These are phyloP conservation scores for Chamaenerion angustifolium DNA, from an alignment of 345 rosid genomes.

Conservation along the genomic window DNA sequence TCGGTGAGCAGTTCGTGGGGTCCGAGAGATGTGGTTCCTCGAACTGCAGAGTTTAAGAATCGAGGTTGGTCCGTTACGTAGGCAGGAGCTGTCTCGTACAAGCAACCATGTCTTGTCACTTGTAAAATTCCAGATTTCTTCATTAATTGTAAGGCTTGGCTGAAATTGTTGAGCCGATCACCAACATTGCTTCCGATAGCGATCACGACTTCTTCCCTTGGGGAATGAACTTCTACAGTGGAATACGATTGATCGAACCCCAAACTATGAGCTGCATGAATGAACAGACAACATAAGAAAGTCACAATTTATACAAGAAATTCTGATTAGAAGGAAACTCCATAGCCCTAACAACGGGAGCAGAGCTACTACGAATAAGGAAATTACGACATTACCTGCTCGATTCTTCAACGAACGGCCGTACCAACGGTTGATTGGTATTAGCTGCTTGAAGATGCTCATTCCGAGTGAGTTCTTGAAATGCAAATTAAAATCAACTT, in stretches of 20 bases:
- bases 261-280: conserved; percentile 21
- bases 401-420: conserved; percentile 8
- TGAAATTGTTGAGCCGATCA: conserved; percentile 51
- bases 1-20: conserved; percentile 60
- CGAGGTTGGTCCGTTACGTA: conserved; percentile 80
- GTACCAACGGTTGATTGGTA: conserved; percentile 10
- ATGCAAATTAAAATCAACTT: too few relatives aligned
- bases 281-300: neutral
- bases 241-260: conserved; percentile 25
- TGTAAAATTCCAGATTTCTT: conserved; percentile 34
- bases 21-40: conserved; percentile 65
- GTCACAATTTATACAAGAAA: neutral
- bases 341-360: neutral
- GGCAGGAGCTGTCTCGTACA: conserved; percentile 84
- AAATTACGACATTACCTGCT: conserved; percentile 4
- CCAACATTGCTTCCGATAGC: conserved; percentile 92
- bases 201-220: conserved; percentile 69
- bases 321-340: neutral
- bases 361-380: too few relatives aligned
- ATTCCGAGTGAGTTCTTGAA: conserved; percentile 3
- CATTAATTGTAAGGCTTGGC: conserved; percentile 53
- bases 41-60: conserved; percentile 77
- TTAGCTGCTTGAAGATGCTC: conserved; percentile 22
- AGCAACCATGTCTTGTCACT: conserved; percentile 59
- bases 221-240: conserved; percentile 38